Evolutionary conservation across 495 filamentous ascomycete genomes (phyloP).

Genomic region (Trichocladium uniseriatum): DNA sequence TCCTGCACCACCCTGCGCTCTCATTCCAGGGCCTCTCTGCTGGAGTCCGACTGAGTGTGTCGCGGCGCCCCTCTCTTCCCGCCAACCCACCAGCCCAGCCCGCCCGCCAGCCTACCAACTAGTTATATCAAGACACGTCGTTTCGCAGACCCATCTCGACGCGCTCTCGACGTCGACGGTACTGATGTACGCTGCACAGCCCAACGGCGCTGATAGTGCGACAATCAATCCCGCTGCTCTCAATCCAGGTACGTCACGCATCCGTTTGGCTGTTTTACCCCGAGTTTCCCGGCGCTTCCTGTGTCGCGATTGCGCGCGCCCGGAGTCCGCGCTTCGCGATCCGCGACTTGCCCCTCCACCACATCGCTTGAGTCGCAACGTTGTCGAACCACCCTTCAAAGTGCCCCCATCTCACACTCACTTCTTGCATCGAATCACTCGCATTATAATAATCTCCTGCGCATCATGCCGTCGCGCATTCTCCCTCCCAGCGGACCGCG

Average conservation of each 20-base stretch:
- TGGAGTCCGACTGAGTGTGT: slow-evolving; percentile 20
- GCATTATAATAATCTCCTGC: neutral
- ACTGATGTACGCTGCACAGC: slow-evolving; percentile 48
- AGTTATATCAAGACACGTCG: slow-evolving; percentile 48
- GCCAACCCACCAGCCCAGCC: slow-evolving; percentile 43
- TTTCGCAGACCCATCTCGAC: slow-evolving; percentile 40
- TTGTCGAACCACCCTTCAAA: neutral
- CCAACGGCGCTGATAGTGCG: slow-evolving; percentile 47
- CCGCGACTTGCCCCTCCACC: neutral
- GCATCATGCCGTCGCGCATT: slow-evolving; percentile 4
- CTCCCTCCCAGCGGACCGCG: neutral
- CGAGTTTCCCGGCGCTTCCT: neutral
- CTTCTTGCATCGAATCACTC: neutral
- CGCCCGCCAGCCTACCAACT: neutral
- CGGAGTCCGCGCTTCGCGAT: too few relatives aligned
- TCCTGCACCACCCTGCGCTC: slow-evolving; percentile 33
- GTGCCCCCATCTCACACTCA: neutral
- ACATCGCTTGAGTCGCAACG: neutral
- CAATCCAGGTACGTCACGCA: slow-evolving; percentile 40
- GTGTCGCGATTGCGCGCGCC: neutral
- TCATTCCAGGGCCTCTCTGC: slow-evolving; percentile 26
- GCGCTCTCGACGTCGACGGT: slow-evolving; percentile 33
- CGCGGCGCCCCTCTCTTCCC: slow-evolving; percentile 20
- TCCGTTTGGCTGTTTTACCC: neutral
- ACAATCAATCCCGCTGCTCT: slow-evolving; percentile 49